These are phyloP conservation scores for Wickerhamiella siamensis DNA, from an alignment of 805 yeast genomes.

Conservation along the genomic window DNA sequence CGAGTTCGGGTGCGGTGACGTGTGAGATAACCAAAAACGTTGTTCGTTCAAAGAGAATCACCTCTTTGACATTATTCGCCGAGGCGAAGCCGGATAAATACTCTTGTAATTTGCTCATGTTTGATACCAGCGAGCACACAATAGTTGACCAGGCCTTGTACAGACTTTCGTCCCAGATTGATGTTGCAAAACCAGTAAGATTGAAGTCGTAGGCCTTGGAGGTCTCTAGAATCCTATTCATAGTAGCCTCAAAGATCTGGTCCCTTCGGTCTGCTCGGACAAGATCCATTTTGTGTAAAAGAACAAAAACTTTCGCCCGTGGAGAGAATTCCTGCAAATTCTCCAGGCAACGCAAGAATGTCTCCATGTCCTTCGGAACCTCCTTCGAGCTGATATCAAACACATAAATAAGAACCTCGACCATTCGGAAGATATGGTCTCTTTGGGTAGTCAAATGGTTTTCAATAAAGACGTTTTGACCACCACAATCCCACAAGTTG, in stretches of 20 bases:
- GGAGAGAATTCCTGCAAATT: constrained; percentile 78
- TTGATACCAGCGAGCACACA: constrained; percentile 88
- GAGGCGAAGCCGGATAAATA: constrained; percentile 59
- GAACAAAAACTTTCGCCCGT: constrained; percentile 76
- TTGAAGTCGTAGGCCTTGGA: constrained; percentile 57
- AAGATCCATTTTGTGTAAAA: constrained; percentile 91
- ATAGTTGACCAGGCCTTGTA: constrained; percentile 96
- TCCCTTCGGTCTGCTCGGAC: constrained; percentile 77
- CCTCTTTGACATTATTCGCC: constrained; percentile 72
- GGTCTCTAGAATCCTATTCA: constrained; percentile 62
- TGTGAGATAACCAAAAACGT: constrained; percentile 72
- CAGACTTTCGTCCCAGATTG: constrained; percentile 92
- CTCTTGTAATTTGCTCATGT: constrained; percentile 65
- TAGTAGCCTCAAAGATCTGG: constrained; percentile 70
- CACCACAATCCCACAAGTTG: constrained; percentile 94
- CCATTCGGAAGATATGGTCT: constrained; percentile 88
- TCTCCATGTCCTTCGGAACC: constrained; percentile 83
- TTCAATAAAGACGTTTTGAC: constrained; percentile 90
- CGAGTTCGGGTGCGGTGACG: constrained; percentile 16
- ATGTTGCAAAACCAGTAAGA: constrained; percentile 78
- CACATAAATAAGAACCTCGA: constrained; percentile 88
- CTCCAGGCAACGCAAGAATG: constrained; percentile 68
- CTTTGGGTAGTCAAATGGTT: constrained; percentile 78
- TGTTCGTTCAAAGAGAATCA: constrained; percentile 81
- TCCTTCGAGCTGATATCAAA: constrained; percentile 92